Base-by-base conservation (phyloP, 2,329 filamentous ascomycete species). In the Fusarium sp. region DNA sequence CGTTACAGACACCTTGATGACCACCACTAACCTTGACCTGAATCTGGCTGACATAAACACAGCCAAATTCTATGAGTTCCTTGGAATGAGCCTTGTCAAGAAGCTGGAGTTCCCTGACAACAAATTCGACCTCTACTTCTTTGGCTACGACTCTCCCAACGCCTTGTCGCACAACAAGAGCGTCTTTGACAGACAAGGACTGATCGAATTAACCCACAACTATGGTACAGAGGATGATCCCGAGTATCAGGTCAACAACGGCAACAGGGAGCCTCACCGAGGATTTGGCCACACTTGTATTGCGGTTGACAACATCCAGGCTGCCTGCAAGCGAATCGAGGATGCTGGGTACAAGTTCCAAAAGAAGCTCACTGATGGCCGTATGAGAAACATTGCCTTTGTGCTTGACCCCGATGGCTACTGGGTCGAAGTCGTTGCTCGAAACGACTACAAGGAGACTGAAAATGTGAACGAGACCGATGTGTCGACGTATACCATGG, bases 91-190 rank as follows among this genome's bases (percentile, higher is more conserved):
- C 72, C 78, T 93, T 61, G 84, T 98, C 76, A 87, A 91, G 72
- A 91, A 93, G 78, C 82, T 95, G 42, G 81, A 89, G 61, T 91
- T 92, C 72, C 90, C 93, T 13, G 93, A 97, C 57, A 87, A 86
- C 76, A 97, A 96, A 73, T 98, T 98, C 76, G 92, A 95, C 71
- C 86, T 97, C 25, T 98, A 98, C 82, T 98, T 98, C 79, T 83
- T 99, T 57, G 93, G 89, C 57, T 98, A 96, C 78, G 89, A 97
- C 73, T 85, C 86, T 29, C 86, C 92, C 9, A 81, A 84, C 33
- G 90, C 94, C 13, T 79, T 86, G n/a, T 95, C 91, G 9, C 81
- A 84, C 53, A 90, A 88, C 70, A 88, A 88, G 63, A 85, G 88
- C 71, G 73, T 78, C 27, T 93, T 89, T 80, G 92, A 97, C 76